Base-by-base conservation (phyloP, 306 rosid genomes). In the Begonia loranthoides region DNA sequence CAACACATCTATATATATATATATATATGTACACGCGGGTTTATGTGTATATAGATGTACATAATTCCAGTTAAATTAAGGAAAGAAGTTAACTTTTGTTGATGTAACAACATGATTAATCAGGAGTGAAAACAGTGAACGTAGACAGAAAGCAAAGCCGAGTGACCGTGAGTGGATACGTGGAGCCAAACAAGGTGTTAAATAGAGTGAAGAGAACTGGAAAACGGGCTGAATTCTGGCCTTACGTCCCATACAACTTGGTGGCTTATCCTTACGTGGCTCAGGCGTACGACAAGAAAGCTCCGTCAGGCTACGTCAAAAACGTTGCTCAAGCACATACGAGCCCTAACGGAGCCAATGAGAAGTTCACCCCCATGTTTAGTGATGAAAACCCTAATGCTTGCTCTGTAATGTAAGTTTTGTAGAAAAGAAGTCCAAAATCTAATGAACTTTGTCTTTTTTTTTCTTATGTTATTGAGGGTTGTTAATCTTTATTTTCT, bases 371-470 rank as follows among this genome's bases (percentile, higher is more conserved):
- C 9, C 4, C 76, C 3, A 64, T 89, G 73, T 89, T 89, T 57
- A 89, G 95, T 54, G 95, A 89, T 59, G 97, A 89, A 52, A 89
- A 89, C 53, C 95, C 97, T 0, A 64, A 89, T 70, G 84, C 94
- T 51, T 89, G 97, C 45, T 72, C 81, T 12, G 65, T 82, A 50
- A 89, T 89, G 97, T 84, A 56, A 59, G 19, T n/a, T n/a, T 1
- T 11, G 22, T 60, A 52, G 38, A 39, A 49, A 34, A 34, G 16
- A 41, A 40, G 49, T 22, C 12, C 21, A 13, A 17, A 1, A 14
- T 16, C 19, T 15, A 45, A n/a, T 9, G 45, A 15, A 38, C 40
- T 53, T 8, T 39, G 19, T 39, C 7, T 52, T 52, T 11, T n/a
- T 52, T 52, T 11, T 12, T 6, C 14, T 9, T 13, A n/a, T 51